Evolutionary conservation across 305 asterid species (phyloP).

Genomic region (Nicotiana rustica): DNA sequence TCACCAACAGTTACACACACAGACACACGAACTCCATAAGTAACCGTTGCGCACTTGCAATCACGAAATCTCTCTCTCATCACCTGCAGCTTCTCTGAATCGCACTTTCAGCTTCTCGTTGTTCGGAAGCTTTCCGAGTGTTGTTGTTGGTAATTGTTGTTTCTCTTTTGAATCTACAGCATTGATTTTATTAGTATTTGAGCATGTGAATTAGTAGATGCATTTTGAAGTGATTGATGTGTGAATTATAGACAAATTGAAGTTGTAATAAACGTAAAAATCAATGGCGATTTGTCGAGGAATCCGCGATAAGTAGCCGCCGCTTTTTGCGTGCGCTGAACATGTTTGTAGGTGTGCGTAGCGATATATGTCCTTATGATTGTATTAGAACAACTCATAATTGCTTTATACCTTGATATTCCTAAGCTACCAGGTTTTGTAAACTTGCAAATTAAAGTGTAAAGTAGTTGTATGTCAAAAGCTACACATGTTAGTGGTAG

Average conservation of each 20-base stretch:
- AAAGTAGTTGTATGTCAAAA: neutral
- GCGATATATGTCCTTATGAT: neutral
- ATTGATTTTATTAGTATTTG: neutral
- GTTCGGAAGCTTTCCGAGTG: neutral
- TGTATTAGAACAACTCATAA: neutral
- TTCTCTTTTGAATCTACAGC: neutral
- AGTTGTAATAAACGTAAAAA: neutral
- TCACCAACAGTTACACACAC: neutral
- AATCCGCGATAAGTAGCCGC: neutral
- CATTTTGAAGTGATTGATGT: neutral
- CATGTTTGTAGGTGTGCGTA: neutral
- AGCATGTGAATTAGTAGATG: neutral
- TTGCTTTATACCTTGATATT: too few relatives aligned
- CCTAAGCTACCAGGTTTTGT: neutral
- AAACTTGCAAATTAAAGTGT: neutral
- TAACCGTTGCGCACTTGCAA: neutral
- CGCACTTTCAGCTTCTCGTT: conserved; percentile 5
- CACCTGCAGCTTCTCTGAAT: neutral
- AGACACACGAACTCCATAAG: neutral
- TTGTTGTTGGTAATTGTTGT: neutral
- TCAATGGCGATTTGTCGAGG: neutral
- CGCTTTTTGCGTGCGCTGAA: neutral
- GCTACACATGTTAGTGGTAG: conserved; percentile 1
- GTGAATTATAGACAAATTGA: neutral
- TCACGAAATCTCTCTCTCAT: neutral